phyloP scores from a whole-genome alignment of 805 yeast genomes.

The Candida peoriensis region DNA sequence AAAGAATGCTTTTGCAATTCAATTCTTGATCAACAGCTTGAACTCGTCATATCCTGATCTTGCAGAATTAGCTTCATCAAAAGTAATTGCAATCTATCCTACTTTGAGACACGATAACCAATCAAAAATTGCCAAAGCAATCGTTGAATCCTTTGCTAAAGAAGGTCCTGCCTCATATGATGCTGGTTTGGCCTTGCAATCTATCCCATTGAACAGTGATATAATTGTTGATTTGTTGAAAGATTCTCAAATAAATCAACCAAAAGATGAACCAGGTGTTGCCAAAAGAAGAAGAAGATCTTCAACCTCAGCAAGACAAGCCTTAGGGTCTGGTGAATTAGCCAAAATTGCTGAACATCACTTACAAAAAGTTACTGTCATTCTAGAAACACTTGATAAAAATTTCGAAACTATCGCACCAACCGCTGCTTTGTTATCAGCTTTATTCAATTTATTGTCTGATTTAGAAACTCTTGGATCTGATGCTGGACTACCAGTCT shows the following conservation, averaged over 20 bases:
- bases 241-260: slow-evolving; percentile 51
- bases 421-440: slow-evolving; percentile 41
- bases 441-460: slow-evolving; percentile 57
- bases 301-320: slow-evolving; percentile 69
- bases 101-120: slow-evolving; percentile 54
- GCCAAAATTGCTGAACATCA: slow-evolving; percentile 73
- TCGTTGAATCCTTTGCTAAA: slow-evolving; percentile 51
- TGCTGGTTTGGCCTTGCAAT: slow-evolving; percentile 47
- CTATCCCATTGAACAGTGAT: slow-evolving; percentile 48
- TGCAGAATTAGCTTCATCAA: slow-evolving; percentile 43
- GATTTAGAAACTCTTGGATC: slow-evolving; percentile 81
- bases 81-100: slow-evolving; percentile 51
- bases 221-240: slow-evolving; percentile 56
- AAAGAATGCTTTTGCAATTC: slow-evolving; percentile 48
- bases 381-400: slow-evolving; percentile 74
- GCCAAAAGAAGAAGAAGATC: slow-evolving; percentile 84
- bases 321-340: slow-evolving; percentile 64
- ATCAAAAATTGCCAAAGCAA: slow-evolving; percentile 48
- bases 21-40: slow-evolving; percentile 54
- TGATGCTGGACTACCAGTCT: slow-evolving; percentile 87
- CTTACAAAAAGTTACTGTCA: slow-evolving; percentile 67
- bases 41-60: slow-evolving; percentile 38
- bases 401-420: slow-evolving; percentile 25
- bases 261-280: slow-evolving; percentile 33
- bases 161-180: slow-evolving; percentile 41